These are phyloP conservation scores for Tetragonia tetragonoides DNA, from an alignment of 148 eudicot genomes.

Conservation along the genomic window DNA sequence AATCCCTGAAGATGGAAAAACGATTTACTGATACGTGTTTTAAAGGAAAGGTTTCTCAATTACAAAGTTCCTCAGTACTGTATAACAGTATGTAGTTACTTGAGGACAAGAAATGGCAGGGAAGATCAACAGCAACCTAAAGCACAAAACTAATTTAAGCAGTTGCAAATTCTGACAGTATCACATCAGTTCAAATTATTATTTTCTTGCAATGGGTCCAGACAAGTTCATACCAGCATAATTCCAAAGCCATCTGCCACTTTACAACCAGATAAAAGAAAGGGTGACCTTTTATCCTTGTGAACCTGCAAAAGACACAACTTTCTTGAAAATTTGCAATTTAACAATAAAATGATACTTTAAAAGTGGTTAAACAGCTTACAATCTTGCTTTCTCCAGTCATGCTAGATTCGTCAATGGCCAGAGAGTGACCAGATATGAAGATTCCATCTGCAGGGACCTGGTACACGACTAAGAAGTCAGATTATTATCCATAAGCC, in stretches of 20 bases:
- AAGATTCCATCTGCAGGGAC: conserved; percentile 93
- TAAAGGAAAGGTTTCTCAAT: too few species aligned
- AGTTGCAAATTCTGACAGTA: too few species aligned
- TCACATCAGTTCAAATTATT: too few species aligned
- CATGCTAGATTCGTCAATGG: conserved; percentile 98
- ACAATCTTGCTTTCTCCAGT: conserved; percentile 98
- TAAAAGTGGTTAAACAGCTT: conserved; percentile 41
- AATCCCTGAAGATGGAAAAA: too few species aligned
- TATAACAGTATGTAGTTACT: too few species aligned
- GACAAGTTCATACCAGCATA: conserved; percentile 63
- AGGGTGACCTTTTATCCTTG: conserved; percentile 70
- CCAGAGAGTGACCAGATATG: conserved; percentile 68
- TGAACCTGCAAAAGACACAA: conserved; percentile 49
- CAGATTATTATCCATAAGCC: neutral
- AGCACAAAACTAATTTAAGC: too few species aligned
- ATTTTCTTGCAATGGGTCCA: neutral
- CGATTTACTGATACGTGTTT: too few species aligned
- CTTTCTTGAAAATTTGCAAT: conserved; percentile 17
- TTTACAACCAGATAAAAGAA: conserved; percentile 88
- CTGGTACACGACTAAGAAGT: conserved; percentile 26
- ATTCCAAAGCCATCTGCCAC: conserved; percentile 93
- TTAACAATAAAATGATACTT: conserved; percentile 1
- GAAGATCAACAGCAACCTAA: too few species aligned
- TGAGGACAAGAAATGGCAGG: too few species aligned
- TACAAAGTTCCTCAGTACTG: too few species aligned